These are phyloP conservation scores for Cyberlindnera maritima DNA, from an alignment of 805 yeast species.

Conservation along the genomic window DNA sequence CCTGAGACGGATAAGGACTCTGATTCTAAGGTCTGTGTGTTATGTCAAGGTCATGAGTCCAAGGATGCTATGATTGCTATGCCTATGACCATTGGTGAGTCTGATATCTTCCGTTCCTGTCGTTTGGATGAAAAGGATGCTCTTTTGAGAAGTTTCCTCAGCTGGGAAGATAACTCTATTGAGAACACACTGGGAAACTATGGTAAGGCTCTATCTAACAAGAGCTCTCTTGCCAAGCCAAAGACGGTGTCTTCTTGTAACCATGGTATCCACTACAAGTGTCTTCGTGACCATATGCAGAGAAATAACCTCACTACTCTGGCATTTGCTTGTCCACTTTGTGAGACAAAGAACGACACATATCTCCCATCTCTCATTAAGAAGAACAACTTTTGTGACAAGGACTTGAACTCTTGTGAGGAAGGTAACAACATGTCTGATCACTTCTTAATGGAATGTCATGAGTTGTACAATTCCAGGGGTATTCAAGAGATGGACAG, in stretches of 20 bases:
- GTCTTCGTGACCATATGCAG: conserved; percentile 65
- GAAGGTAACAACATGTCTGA: not conserved
- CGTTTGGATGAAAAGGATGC: conserved; percentile 1
- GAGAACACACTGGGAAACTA: conserved; percentile 25
- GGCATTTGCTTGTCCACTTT: conserved; percentile 71
- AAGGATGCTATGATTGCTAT: conserved; percentile 50
- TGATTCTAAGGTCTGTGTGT: conserved; percentile 44
- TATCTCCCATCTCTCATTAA: conserved; percentile 58
- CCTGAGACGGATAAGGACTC: conserved; percentile 23
- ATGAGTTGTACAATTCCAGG: not conserved
- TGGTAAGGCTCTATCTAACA: conserved; percentile 27
- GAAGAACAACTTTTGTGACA: conserved; percentile 22
- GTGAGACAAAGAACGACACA: conserved; percentile 78
- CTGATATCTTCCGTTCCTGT: conserved; percentile 29
- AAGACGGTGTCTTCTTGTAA: conserved; percentile 64
- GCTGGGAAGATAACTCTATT: conserved; percentile 25
- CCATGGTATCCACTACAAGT: conserved; percentile 84
- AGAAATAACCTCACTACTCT: conserved; percentile 58
- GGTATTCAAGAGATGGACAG: conserved; percentile 7
- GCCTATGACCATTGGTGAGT: conserved; percentile 47
- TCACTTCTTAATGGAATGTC: conserved; percentile 2
- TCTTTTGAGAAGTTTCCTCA: conserved; percentile 15
- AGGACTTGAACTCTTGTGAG: conserved; percentile 24
- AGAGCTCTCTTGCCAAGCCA: conserved; percentile 4
- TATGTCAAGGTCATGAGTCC: conserved; percentile 55